Percentiles rank a stretch among this genome's conserved stretches.
Conservation (phyloP, 768 basidiomycete genomes). For the Amanita rimosa region DNA sequence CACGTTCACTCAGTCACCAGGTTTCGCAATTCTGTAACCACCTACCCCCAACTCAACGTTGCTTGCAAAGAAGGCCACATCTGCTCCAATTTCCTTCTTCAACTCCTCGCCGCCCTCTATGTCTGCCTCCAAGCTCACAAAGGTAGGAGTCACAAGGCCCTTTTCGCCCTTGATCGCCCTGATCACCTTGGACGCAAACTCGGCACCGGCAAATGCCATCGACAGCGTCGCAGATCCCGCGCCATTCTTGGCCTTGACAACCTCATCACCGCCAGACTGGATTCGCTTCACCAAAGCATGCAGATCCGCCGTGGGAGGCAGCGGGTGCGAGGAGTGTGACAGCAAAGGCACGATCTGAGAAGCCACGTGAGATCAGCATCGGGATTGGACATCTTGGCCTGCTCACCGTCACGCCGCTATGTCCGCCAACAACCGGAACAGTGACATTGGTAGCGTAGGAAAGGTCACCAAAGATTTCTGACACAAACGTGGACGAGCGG, state of each 20-base stretch:
- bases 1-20: conserved; percentile 5
- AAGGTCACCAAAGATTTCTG: conserved; percentile 61
- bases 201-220: conserved; percentile 92
- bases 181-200: conserved; percentile 78
- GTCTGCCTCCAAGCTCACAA: conserved; percentile 71
- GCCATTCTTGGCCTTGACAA: conserved; percentile 95
- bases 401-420: conserved; percentile 82
- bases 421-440: conserved; percentile 91
- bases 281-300: conserved; percentile 71
- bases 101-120: conserved; percentile 60
- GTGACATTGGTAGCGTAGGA: conserved; percentile 48
- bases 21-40: conserved; percentile 12
- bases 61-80: conserved; percentile 82
- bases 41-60: conserved; percentile 81
- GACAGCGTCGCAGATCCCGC: conserved; percentile 93
- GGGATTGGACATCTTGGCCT: background rate
- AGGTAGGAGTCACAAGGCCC: conserved; percentile 76
- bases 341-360: conserved; percentile 83
- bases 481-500: conserved; percentile 92
- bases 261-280: conserved; percentile 95
- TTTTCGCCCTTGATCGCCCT: conserved; percentile 82
- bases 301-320: conserved; percentile 44
- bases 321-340: conserved; percentile 76
- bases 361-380: background rate
- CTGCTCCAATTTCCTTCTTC: conserved; percentile 62